These are phyloP conservation scores for Musa acuminata DNA, from an alignment of 176 grass and related monocot species.

Conservation along the genomic window DNA sequence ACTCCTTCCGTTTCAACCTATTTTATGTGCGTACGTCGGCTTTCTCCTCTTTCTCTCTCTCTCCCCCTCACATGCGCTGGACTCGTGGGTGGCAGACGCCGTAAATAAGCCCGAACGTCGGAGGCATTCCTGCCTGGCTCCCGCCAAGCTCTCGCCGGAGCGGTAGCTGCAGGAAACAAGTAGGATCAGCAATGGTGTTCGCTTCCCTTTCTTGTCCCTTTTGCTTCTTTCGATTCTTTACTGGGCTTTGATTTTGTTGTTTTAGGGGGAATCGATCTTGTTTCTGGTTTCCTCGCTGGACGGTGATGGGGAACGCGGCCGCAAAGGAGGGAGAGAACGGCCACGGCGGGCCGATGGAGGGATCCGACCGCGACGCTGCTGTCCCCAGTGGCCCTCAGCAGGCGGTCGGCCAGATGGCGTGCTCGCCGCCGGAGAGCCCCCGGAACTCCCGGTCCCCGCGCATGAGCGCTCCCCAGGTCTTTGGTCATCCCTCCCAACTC, in stretches of 20 bases:
- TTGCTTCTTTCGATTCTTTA: background rate
- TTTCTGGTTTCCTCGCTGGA: background rate
- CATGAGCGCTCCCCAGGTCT: conserved; percentile 17
- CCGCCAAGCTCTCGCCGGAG: background rate
- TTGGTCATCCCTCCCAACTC: background rate
- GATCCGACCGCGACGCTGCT: background rate
- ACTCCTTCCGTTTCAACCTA: background rate
- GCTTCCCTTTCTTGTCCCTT: background rate
- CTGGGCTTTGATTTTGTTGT: conserved; percentile 17
- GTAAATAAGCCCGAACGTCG: background rate
- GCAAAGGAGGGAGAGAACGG: conserved; percentile 51
- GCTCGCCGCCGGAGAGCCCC: conserved; percentile 7
- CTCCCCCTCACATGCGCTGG: background rate
- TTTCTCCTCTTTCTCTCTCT: no score
- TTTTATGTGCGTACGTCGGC: background rate
- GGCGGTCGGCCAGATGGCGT: background rate
- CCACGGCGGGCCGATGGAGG: conserved; percentile 18
- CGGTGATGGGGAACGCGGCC: conserved; percentile 65
- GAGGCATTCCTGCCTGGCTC: background rate
- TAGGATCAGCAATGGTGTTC: background rate
- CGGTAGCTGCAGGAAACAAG: background rate
- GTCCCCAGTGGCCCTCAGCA: conserved; percentile 27
- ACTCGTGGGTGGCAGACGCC: background rate
- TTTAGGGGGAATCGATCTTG: background rate
- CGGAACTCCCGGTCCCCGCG: background rate